phyloP scores from a whole-genome alignment of 2,329 filamentous ascomycete species.

The Apiospora hydei region DNA sequence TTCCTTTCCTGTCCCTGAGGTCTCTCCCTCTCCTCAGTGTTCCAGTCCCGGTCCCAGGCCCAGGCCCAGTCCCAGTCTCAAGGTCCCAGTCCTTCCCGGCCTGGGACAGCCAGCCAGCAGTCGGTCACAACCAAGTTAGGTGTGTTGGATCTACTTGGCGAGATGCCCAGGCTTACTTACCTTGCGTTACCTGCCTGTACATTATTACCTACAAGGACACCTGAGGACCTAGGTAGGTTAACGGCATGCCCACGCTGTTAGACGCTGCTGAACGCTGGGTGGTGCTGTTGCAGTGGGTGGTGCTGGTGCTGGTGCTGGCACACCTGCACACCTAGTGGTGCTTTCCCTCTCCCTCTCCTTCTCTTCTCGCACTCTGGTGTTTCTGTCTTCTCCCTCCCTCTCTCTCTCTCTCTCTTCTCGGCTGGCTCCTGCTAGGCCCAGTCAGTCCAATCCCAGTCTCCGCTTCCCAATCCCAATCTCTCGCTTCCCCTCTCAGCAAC shows the following conservation, averaged over 20 bases:
- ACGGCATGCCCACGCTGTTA: constrained; percentile 12
- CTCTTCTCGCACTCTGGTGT: neutral
- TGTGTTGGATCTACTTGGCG: constrained; percentile 13
- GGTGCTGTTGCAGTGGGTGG: constrained; percentile 3
- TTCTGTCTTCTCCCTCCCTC: neutral
- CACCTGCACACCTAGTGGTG: constrained; percentile 23
- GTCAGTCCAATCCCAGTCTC: constrained; percentile 23
- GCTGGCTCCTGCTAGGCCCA: constrained; percentile 15
- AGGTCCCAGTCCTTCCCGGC: neutral
- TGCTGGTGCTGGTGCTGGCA: neutral
- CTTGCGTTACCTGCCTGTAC: constrained; percentile 19
- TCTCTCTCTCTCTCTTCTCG: constrained; percentile 23
- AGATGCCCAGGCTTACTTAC: constrained; percentile 4
- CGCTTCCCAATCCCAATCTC: constrained; percentile 15
- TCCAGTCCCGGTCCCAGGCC: neutral
- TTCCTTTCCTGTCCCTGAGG: constrained; percentile 1
- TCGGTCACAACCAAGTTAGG: neutral
- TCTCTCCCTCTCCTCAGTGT: neutral
- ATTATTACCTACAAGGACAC: constrained; percentile 3
- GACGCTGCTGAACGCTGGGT: constrained; percentile 17
- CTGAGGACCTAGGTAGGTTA: constrained; percentile 5
- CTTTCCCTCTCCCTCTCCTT: neutral
- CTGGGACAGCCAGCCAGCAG: constrained; percentile 11
- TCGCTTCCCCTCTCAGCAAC: constrained; percentile 22
- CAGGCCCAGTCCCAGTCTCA: neutral